A percentile compares a stretch with the other conserved stretches of the same genome.
Evolutionary conservation across 108 stramenopile genomes (phyloP).

Genomic region (Seminavis robusta): DNA sequence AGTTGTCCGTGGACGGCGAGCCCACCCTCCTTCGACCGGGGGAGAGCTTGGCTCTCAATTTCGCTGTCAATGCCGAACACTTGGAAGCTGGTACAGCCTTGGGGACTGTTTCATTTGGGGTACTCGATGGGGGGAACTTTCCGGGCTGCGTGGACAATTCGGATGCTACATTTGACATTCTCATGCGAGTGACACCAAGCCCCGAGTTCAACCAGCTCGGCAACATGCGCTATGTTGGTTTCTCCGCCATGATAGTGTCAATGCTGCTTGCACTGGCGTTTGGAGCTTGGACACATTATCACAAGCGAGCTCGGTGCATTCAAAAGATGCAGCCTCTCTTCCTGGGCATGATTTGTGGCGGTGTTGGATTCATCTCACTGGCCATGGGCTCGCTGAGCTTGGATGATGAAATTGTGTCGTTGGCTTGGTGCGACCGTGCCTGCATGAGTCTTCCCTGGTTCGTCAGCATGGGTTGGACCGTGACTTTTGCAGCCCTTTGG

Average conservation of each 20-base stretch:
- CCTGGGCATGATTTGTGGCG: slow-evolving; percentile 27
- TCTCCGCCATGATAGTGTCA: slow-evolving; percentile 5
- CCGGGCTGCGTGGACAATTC: slow-evolving; percentile 16
- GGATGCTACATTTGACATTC: slow-evolving; percentile 24
- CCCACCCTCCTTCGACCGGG: too few species aligned
- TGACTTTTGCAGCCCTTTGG: slow-evolving; percentile 43
- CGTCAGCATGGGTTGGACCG: slow-evolving; percentile 40
- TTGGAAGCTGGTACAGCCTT: slow-evolving; percentile 14
- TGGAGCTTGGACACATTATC: slow-evolving; percentile 13
- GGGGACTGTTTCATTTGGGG: slow-evolving; percentile 11
- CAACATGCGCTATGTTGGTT: slow-evolving; percentile 5
- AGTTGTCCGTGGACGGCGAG: too few species aligned
- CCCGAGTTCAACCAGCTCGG: slow-evolving; percentile 18
- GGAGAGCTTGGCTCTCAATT: too few species aligned
- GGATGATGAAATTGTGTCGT: slow-evolving; percentile 15
- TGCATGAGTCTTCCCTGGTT: slow-evolving; percentile 47
- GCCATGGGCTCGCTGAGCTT: slow-evolving; percentile 26
- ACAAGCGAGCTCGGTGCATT: slow-evolving; percentile 15
- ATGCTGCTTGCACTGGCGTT: slow-evolving; percentile 1
- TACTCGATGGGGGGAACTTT: slow-evolving; percentile 17
- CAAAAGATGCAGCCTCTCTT: slow-evolving; percentile 37
- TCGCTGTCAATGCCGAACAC: too few species aligned
- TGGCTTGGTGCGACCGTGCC: slow-evolving; percentile 9
- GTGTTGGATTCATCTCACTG: too few species aligned
- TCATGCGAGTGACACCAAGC: slow-evolving; percentile 6